phyloP scores from a whole-genome alignment of 2,329 filamentous ascomycete genomes.

The Ophiostoma himal-ulmi region DNA sequence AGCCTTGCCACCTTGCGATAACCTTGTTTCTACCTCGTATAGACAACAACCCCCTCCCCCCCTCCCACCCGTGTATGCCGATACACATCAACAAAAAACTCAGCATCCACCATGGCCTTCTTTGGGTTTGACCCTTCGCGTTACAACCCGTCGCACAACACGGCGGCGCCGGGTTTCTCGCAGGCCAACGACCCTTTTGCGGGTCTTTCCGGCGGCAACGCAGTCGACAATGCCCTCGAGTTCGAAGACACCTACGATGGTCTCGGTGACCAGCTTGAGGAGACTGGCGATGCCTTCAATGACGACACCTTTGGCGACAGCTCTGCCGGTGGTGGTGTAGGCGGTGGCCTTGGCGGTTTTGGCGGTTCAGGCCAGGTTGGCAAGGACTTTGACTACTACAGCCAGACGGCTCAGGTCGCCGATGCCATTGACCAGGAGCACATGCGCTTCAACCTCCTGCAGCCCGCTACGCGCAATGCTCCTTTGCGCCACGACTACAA shows the following conservation, averaged over 20 bases:
- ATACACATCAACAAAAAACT: conserved; percentile 9
- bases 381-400: conserved; percentile 16
- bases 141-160: conserved; percentile 51
- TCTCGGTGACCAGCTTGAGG: conserved; percentile 81
- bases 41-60: background rate
- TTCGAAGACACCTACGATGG: conserved; percentile 98
- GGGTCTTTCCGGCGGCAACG: conserved; percentile 61
- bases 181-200: conserved; percentile 82
- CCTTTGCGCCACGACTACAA: conserved; percentile 23
- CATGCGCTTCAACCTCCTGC: conserved; percentile 70
- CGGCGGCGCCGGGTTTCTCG: conserved; percentile 71
- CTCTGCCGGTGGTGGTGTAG: background rate
- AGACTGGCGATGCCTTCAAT: conserved; percentile 90
- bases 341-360: conserved; percentile 1
- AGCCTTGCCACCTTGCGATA: conserved; percentile 14
- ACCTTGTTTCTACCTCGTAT: background rate
- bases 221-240: conserved; percentile 59
- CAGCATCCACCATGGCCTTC: conserved; percentile 66
- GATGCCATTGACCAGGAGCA: conserved; percentile 88
- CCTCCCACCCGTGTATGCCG: conserved; percentile 11
- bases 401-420: conserved; percentile 51
- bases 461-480: conserved; percentile 50
- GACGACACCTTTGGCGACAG: conserved; percentile 82
- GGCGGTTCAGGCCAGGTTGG: conserved; percentile 30
- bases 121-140: conserved; percentile 34